Percentiles rank a stretch among this genome's conserved stretches.
Conservation (phyloP, 2,329 filamentous ascomycete species). For the Penicillium brevicompactum region DNA sequence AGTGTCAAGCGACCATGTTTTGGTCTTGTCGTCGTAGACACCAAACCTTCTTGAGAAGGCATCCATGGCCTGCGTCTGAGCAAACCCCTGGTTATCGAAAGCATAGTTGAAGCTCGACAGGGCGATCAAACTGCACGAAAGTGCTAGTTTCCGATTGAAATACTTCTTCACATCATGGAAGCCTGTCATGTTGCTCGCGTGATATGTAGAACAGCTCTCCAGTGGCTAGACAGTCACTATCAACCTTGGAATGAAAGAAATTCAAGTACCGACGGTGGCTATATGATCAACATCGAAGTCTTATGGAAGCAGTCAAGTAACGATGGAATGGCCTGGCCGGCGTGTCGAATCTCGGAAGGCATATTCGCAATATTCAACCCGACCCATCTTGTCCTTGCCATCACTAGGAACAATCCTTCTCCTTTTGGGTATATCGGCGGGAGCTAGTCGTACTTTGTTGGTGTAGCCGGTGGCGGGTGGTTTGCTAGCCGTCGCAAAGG, state of each 20-base stretch:
- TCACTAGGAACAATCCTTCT: too few relatives aligned
- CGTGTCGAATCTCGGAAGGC: too few relatives aligned
- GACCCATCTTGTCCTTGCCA: too few relatives aligned
- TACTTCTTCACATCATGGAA: not conserved
- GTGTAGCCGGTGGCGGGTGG: not conserved
- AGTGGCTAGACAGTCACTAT: too few relatives aligned
- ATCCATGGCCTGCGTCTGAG: conserved; percentile 42
- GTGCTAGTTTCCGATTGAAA: conserved; percentile 9
- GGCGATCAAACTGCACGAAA: conserved; percentile 32
- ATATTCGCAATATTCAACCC: too few relatives aligned
- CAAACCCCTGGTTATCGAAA: conserved; percentile 44
- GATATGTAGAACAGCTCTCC: not conserved
- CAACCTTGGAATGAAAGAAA: too few relatives aligned
- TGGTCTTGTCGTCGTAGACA: conserved; percentile 21
- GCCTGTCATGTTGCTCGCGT: not conserved
- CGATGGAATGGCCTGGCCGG: too few relatives aligned
- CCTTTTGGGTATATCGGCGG: too few relatives aligned
- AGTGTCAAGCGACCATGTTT: conserved; percentile 31
- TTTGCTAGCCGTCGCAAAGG: not conserved
- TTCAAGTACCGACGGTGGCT: too few relatives aligned
- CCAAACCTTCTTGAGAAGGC: conserved; percentile 40
- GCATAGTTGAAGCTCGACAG: conserved; percentile 45
- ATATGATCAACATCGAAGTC: too few relatives aligned
- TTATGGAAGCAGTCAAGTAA: too few relatives aligned
- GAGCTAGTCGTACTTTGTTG: not conserved